Base-by-base conservation (phyloP, 352 stramenopile species). In the Halophytophthora batemanensis region DNA sequence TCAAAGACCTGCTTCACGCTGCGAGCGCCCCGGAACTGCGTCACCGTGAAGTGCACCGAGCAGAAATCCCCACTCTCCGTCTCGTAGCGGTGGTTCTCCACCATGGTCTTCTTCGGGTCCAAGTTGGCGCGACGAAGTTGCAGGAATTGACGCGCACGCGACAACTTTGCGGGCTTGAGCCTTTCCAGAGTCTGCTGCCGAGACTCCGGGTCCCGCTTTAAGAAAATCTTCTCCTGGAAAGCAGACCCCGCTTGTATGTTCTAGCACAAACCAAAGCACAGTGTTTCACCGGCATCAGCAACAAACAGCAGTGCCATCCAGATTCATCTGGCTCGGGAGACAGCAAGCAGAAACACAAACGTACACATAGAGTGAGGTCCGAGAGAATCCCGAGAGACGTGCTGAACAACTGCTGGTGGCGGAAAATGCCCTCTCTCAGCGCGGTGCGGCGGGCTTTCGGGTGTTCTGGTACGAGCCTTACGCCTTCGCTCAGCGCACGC, bases 1-100 rank as follows among this genome's bases (percentile, higher is more conserved):
- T 86, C 74, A 42, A 79, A 82, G 8, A 86, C 59, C 28, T 78
- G 59, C 31, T 67, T 60, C 5, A 79, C 72, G 18, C 59, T 69
- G 18, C 57, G 35, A 1, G 58, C 45, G 10, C 48, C 63, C 3
- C 64, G 45, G 23, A 88, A 85, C 52, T 79, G 77, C 29, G 74
- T 64, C 15, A 76, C 65, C 21, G 76, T 69, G 49, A 82, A 86
- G 22, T 69, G 72, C 10, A 70, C 50, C 15, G 64, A 77, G 48
- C 64, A 75, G 12, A 71, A 80, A 23, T 81, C 72, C 6, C 77
- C 70, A 0, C 15, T 47, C 1, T 59, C 35, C 6, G 56, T 71
- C 53, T 78, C 72, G 46, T 78, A 88, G 23, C 69, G 59, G n/a
- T 69, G 62, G 18, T 82, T 66, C 21, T 71, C 62, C 13, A 57